phyloP scores from a whole-genome alignment of 345 rosid genomes.

The Boechera stricta region DNA sequence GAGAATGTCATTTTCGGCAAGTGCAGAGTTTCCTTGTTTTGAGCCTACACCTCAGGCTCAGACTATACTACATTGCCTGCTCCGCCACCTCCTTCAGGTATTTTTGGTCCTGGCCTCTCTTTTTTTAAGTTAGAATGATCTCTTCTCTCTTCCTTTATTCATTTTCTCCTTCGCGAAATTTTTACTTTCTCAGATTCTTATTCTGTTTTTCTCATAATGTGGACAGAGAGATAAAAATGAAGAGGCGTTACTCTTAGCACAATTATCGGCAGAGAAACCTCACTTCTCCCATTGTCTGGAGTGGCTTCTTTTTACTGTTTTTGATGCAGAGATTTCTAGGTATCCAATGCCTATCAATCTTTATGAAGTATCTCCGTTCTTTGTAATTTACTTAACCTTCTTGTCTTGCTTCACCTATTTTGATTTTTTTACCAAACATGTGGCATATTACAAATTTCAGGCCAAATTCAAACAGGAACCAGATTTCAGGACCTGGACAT shows the following conservation, averaged over 20 bases:
- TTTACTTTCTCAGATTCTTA: neutral
- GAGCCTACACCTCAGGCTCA: conserved; percentile 99
- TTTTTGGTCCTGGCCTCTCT: conserved; percentile 27
- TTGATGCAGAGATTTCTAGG: conserved; percentile 97
- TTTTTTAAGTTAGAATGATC: conserved; percentile 12
- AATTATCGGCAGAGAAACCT: conserved; percentile 91
- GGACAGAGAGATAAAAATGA: conserved; percentile 85
- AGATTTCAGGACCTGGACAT: conserved; percentile 53
- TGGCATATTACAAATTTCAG: conserved; percentile 50
- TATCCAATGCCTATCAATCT: conserved; percentile 42
- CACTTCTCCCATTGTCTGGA: conserved; percentile 97
- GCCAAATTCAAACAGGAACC: conserved; percentile 70
- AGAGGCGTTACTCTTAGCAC: conserved; percentile 84
- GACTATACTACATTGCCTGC: conserved; percentile 94
- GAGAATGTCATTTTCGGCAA: conserved; percentile 95
- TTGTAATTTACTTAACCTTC: neutral
- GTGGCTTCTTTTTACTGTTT: conserved; percentile 99
- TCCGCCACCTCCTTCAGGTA: conserved; percentile 99
- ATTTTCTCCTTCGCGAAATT: conserved; percentile 1
- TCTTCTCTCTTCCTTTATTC: conserved; percentile 25
- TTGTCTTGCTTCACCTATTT: neutral
- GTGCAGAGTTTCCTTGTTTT: conserved; percentile 97
- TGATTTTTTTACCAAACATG: conserved; percentile 7
- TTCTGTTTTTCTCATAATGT: conserved; percentile 38
- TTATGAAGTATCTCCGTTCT: neutral